Evolutionary conservation across 257 asterid species (phyloP), one percentile per base, ranked within the genome.

Genomic region (Sherardia arvensis): DNA sequence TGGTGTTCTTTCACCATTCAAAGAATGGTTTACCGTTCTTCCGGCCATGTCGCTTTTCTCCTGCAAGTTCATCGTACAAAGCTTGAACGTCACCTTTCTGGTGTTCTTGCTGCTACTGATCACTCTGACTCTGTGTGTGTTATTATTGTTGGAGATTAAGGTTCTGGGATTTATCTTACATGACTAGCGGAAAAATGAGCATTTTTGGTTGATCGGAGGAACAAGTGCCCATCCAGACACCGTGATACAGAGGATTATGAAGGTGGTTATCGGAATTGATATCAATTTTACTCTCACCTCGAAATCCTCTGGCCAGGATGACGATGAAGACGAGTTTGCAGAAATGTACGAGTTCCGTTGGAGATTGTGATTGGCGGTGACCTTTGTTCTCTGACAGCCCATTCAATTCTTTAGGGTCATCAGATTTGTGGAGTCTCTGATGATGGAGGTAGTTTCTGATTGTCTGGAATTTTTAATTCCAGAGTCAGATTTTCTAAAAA

Each of bases 151-250:
- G 0, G 98, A 91, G 61, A 82, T 88, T 76, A 71, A 71, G 47
- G 98, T 96, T 86, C 96, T 0, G 96, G 98, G 1, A 85, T n/a
- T 91, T 64, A 86, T 86, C 0, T 87, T 91, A 33, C 85, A 91
- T 15, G 96, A 91, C 54, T 91, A 96, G 98, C 88, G 96, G 98
- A 28, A 96, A 8, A 91, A 91, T 48, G 98, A 88, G 78, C 98
- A 91, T 68, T 91, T 91, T 62, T 91, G 98, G 98, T 69, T 91
- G 69, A 91, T 91, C 18, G 94, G 95, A 6, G 98, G 98, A 17
- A 91, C 96, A 3, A 91, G 96, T 57, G 96, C 98, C 0, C 98
- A 91, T 27, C 95, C 95, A 0, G 88, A 94, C 0, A 95, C 96
- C 3, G 98, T 91, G 26, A 40, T 91, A 22, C 98, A 91, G 67